phyloP scores from a whole-genome alignment of 345 rosid genomes.

The Psidium friedrichsthalianum region DNA sequence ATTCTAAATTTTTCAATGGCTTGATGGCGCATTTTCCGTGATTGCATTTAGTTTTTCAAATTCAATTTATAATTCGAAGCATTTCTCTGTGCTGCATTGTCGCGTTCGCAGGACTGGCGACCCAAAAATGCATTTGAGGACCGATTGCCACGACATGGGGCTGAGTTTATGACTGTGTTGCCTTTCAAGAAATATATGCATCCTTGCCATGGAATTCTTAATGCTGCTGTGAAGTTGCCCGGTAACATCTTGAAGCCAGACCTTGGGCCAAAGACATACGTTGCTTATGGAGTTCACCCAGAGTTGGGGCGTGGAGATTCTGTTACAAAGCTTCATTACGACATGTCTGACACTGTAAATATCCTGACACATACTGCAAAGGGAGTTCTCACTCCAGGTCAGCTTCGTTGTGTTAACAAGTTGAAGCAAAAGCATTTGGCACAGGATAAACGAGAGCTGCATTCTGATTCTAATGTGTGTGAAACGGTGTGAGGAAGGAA shows the following conservation, averaged over 20 bases:
- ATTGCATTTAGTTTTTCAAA: too few species aligned
- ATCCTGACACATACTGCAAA: conserved; percentile 45
- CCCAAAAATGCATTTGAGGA: conserved; percentile 30
- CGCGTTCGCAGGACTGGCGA: conserved; percentile 72
- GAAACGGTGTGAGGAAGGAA: background rate
- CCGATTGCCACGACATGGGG: conserved; percentile 37
- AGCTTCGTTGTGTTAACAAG: conserved; percentile 1
- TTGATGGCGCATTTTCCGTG: too few species aligned
- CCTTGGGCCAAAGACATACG: conserved; percentile 46
- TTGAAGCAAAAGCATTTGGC: conserved; percentile 6
- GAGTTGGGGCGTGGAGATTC: conserved; percentile 64
- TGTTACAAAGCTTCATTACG: conserved; percentile 65
- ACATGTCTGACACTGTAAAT: conserved; percentile 63
- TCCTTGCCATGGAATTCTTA: conserved; percentile 26
- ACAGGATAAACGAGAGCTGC: conserved; percentile 19
- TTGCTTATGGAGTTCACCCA: conserved; percentile 41
- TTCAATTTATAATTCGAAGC: too few species aligned
- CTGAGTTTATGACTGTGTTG: conserved; percentile 25
- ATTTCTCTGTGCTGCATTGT: too few species aligned
- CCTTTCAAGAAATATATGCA: conserved; percentile 46
- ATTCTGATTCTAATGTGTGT: background rate
- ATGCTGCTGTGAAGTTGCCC: conserved; percentile 32
- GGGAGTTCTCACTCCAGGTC: background rate
- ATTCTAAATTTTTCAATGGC: too few species aligned
- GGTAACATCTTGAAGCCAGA: conserved; percentile 27